Evolutionary conservation across 768 basidiomycete genomes (phyloP).

Genomic region (Phaffia tasmanica): DNA sequence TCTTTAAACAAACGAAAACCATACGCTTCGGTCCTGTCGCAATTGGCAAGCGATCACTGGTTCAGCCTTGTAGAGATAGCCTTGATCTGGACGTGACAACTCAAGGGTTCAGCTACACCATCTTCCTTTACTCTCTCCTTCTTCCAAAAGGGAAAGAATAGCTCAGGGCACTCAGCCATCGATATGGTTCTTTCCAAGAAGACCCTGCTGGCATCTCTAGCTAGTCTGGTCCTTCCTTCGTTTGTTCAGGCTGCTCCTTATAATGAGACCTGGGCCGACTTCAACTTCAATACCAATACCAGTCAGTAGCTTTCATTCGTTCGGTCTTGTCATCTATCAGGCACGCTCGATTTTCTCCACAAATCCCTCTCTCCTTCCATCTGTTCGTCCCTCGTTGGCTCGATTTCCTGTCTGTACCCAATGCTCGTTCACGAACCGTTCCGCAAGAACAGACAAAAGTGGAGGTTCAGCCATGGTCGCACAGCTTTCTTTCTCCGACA

Average conservation of each 20-base stretch:
- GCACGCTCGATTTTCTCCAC: background rate
- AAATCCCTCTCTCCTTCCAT: background rate
- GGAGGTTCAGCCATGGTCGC: background rate
- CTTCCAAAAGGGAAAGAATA: no score
- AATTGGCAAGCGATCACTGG: no score
- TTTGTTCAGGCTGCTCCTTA: slow-evolving; percentile 19
- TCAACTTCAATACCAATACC: slow-evolving; percentile 23
- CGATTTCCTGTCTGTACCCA: background rate
- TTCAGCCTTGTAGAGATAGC: no score
- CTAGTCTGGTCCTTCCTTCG: background rate
- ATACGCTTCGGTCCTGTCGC: no score
- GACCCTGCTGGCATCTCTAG: background rate
- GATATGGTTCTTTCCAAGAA: no score
- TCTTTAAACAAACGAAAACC: no score
- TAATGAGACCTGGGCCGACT: slow-evolving; percentile 20
- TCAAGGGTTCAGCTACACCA: no score
- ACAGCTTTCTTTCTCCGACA: background rate
- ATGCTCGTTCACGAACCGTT: background rate
- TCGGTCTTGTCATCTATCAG: background rate
- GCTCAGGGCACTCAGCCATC: no score
- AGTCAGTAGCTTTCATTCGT: slow-evolving; percentile 4
- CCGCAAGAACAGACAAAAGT: background rate
- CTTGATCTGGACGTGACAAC: no score
- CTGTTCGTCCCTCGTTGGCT: background rate
- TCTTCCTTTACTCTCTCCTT: no score